Conservation (phyloP, 345 rosid species). For the Cardiospermum halicacabum region DNA sequence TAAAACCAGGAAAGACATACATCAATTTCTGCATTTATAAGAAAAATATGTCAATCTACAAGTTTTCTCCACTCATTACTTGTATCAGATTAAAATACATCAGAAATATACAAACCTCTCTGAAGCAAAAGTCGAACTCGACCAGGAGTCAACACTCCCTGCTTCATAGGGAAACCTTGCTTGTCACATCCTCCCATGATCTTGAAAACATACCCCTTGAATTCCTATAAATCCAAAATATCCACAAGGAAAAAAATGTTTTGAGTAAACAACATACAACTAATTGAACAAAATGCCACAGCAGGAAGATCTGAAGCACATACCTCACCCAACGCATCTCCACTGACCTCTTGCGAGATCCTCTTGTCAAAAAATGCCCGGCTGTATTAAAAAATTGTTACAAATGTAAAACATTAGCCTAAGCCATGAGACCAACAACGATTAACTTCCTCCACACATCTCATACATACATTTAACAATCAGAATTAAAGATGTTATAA, state of each 20-base stretch:
- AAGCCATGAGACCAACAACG: not conserved
- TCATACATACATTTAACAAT: not conserved
- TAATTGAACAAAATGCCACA: too few species aligned
- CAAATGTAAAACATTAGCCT: not conserved
- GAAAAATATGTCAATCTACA: not conserved
- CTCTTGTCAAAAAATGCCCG: conserved; percentile 47
- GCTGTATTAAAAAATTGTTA: conserved; percentile 4
- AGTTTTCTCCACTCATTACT: not conserved
- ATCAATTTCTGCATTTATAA: not conserved
- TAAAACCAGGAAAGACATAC: too few species aligned
- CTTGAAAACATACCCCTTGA: conserved; percentile 40
- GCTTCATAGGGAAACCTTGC: conserved; percentile 45
- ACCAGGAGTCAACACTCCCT: conserved; percentile 43
- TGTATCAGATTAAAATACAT: not conserved
- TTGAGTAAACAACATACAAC: too few species aligned
- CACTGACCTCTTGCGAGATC: conserved; percentile 32
- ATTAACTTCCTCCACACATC: not conserved
- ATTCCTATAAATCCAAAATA: conserved; percentile 24
- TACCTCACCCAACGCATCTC: conserved; percentile 32
- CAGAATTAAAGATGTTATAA: too few species aligned
- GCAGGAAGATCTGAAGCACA: not conserved
- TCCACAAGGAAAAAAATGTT: not conserved
- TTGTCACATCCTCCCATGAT: conserved; percentile 49
- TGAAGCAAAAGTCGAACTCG: conserved; percentile 42
- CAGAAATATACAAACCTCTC: conserved; percentile 22